A percentile compares a stretch with the other conserved stretches of the same genome.
Evolutionary conservation across 2,329 filamentous ascomycete genomes (phyloP).

Genomic region (Epichloe gansuensis): DNA sequence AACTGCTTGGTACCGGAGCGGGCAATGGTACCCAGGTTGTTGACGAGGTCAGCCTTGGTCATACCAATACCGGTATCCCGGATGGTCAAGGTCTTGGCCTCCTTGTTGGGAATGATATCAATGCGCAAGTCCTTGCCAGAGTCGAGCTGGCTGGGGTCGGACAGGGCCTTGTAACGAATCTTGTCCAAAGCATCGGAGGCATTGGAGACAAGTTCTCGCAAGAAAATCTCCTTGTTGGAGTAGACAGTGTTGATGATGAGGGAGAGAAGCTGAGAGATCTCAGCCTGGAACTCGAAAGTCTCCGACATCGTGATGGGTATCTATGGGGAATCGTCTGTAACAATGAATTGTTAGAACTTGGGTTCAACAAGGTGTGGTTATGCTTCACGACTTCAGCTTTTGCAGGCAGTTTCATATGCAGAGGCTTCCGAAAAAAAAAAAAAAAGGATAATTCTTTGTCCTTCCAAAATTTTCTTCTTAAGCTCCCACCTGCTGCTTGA

Average conservation of each 20-base stretch:
- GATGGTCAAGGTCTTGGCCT: constrained; percentile 94
- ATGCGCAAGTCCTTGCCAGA: constrained; percentile 95
- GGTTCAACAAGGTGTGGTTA: neutral
- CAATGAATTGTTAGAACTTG: neutral
- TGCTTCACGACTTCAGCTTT: neutral
- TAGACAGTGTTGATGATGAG: constrained; percentile 99
- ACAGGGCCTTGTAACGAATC: constrained; percentile 97
- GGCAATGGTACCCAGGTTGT: constrained; percentile 99
- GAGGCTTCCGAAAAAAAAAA: neutral
- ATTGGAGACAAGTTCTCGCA: constrained; percentile 97
- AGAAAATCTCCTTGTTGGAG: constrained; percentile 99
- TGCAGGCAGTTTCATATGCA: neutral
- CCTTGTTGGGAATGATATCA: constrained; percentile 97
- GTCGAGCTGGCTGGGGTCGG: constrained; percentile 94
- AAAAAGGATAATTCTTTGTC: neutral
- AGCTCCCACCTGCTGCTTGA: neutral
- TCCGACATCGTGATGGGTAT: constrained; percentile 65
- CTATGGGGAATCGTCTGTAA: constrained; percentile 14
- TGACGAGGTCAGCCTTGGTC: constrained; percentile 99
- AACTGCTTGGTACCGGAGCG: constrained; percentile 99
- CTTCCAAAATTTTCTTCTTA: neutral
- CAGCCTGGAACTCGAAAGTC: constrained; percentile 99
- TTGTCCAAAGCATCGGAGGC: constrained; percentile 98
- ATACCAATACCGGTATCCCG: constrained; percentile 98
- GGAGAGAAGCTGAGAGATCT: constrained; percentile 99